A percentile compares a stretch with the other conserved stretches of the same genome.
phyloP scores from a whole-genome alignment of 805 yeast genomes.

The Scheffersomyces lignosus region DNA sequence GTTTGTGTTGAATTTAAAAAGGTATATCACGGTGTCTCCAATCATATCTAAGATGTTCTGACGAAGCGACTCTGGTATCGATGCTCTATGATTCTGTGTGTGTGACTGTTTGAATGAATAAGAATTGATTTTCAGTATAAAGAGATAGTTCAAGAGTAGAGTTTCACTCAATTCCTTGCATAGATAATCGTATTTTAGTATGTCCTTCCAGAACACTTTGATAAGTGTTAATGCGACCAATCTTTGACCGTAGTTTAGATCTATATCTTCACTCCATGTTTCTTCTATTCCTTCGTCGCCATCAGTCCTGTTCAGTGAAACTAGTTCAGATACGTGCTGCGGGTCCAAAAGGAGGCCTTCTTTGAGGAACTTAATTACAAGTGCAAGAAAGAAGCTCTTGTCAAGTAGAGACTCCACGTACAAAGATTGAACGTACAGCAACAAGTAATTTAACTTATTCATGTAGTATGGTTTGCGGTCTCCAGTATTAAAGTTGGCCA shows the following conservation, averaged over 20 bases:
- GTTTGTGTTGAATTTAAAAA: slow-evolving; percentile 54
- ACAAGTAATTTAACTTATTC: slow-evolving; percentile 55
- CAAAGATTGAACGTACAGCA: slow-evolving; percentile 61
- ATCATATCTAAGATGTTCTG: slow-evolving; percentile 31
- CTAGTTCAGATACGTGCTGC: slow-evolving; percentile 21
- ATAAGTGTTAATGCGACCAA: slow-evolving; percentile 47
- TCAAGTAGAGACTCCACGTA: slow-evolving; percentile 71
- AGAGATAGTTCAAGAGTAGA: slow-evolving; percentile 49
- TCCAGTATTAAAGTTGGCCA: slow-evolving; percentile 19
- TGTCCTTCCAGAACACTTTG: slow-evolving; percentile 70
- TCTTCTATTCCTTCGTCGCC: slow-evolving; percentile 21
- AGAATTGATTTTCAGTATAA: slow-evolving; percentile 34
- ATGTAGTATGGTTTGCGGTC: slow-evolving; percentile 45
- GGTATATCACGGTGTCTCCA: slow-evolving; percentile 30
- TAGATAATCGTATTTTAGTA: slow-evolving; percentile 54
- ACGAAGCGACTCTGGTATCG: slow-evolving; percentile 14
- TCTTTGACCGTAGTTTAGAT: slow-evolving; percentile 35
- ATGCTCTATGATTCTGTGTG: slow-evolving; percentile 1
- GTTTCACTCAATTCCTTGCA: slow-evolving; percentile 66
- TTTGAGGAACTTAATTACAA: slow-evolving; percentile 58
- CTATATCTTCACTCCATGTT: slow-evolving; percentile 15
- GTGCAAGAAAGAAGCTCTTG: slow-evolving; percentile 56
- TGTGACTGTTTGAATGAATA: slow-evolving; percentile 2
- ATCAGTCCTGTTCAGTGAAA: slow-evolving; percentile 12
- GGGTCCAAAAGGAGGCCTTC: slow-evolving; percentile 31